These are phyloP conservation scores for Zygoascus ofunaensis DNA, from an alignment of 805 yeast species.

Conservation along the genomic window DNA sequence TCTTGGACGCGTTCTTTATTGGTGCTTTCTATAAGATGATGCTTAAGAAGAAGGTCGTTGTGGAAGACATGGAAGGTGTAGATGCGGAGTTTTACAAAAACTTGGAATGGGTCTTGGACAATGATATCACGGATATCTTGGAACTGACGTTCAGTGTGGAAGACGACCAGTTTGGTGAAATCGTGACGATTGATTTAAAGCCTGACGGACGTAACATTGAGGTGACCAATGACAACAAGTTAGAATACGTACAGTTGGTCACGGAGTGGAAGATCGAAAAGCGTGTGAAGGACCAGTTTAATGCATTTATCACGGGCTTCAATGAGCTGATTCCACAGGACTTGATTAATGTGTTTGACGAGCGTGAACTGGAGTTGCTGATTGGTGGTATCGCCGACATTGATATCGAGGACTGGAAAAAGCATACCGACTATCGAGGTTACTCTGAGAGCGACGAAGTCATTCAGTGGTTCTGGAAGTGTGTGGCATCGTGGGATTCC, in stretches of 20 bases:
- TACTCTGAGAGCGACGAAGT: slow-evolving; percentile 95
- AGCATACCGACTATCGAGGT: slow-evolving; percentile 97
- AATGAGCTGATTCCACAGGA: slow-evolving; percentile 97
- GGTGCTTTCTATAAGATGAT: slow-evolving; percentile 98
- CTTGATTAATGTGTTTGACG: slow-evolving; percentile 91
- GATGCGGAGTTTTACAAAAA: slow-evolving; percentile 95
- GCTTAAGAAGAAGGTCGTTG: slow-evolving; percentile 84
- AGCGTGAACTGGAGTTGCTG: slow-evolving; percentile 89
- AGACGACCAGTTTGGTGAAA: slow-evolving; percentile 93
- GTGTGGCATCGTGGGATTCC: slow-evolving; percentile 87
- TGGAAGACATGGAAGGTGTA: slow-evolving; percentile 98
- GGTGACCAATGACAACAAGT: slow-evolving; percentile 90
- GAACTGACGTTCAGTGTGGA: slow-evolving; percentile 78
- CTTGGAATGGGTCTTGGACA: slow-evolving; percentile 90
- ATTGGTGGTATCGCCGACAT: slow-evolving; percentile 98
- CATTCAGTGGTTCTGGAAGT: slow-evolving; percentile 97
- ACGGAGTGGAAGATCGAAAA: slow-evolving; percentile 93
- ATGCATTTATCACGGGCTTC: slow-evolving; percentile 94
- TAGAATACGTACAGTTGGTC: slow-evolving; percentile 87
- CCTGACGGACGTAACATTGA: slow-evolving; percentile 81
- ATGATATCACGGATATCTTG: slow-evolving; percentile 79
- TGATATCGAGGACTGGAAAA: slow-evolving; percentile 98
- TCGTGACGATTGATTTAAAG: slow-evolving; percentile 80
- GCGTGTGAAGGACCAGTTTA: slow-evolving; percentile 91
- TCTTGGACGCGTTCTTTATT: slow-evolving; percentile 95